These are phyloP conservation scores for Akanthomyces dipterigenus DNA, from an alignment of 2,329 filamentous ascomycete genomes.

Conservation along the genomic window DNA sequence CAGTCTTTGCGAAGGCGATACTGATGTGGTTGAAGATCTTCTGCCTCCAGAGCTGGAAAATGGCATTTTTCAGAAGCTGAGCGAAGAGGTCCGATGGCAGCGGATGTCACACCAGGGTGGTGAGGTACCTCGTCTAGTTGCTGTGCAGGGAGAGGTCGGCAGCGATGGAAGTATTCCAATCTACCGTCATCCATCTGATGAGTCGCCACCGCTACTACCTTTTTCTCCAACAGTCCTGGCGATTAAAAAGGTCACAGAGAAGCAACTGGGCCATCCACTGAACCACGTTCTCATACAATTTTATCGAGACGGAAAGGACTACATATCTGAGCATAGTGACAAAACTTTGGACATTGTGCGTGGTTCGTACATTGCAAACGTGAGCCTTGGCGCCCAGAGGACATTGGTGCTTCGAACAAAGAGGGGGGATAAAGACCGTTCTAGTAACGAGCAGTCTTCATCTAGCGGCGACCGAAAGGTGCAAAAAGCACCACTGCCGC, in stretches of 20 bases:
- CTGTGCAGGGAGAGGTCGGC: slow-evolving; percentile 70
- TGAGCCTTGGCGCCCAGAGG: slow-evolving; percentile 85
- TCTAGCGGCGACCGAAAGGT: slow-evolving; percentile 41
- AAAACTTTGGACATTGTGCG: slow-evolving; percentile 88
- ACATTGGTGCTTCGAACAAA: slow-evolving; percentile 88
- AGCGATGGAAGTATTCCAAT: slow-evolving; percentile 71
- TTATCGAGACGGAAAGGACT: slow-evolving; percentile 83
- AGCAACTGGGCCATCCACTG: slow-evolving; percentile 66
- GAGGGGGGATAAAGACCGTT: slow-evolving; percentile 43
- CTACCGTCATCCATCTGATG: slow-evolving; percentile 92
- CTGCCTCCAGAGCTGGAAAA: slow-evolving; percentile 51
- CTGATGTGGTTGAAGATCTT: slow-evolving; percentile 63
- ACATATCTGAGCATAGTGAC: slow-evolving; percentile 94
- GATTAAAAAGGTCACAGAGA: slow-evolving; percentile 64
- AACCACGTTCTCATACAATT: slow-evolving; percentile 93
- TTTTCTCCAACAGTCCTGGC: slow-evolving; percentile 68
- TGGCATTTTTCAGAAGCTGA: slow-evolving; percentile 62
- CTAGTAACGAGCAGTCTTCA: slow-evolving; percentile 14
- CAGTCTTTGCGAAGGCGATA: slow-evolving; percentile 73
- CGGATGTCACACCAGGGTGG: slow-evolving; percentile 90
- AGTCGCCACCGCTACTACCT: slow-evolving; percentile 67
- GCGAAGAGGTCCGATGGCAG: slow-evolving; percentile 76
- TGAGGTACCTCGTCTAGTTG: slow-evolving; percentile 84
- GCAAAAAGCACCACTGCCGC: slow-evolving; percentile 68
- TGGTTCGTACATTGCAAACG: slow-evolving; percentile 80